Base-by-base conservation (phyloP, 169 alveolate genomes). In the Plasmodium coatneyi region DNA sequence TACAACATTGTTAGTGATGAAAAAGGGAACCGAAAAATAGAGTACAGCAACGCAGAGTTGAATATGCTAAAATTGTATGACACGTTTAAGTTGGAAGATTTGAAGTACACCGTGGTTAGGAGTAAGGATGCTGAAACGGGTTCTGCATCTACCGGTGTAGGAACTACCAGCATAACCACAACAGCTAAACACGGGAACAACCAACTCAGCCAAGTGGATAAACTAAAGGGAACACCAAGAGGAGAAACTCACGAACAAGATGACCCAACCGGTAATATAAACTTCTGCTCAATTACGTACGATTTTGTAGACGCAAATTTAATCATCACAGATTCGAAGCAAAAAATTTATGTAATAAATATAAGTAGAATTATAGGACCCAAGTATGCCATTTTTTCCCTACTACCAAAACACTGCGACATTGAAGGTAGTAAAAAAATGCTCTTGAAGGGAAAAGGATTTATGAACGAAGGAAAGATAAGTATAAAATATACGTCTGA, bases 301-400 rank as follows among this genome's bases (percentile, higher is more conserved):
- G 93, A 86, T 86, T 86, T 76, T 76, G 49, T 86, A 1, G 93
- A 86, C 39, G 39, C 93, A 32, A 86, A 86, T 78, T 25, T 86
- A 46, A 76, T 86, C 66, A 76, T 86, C 66, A 32, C 93, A 28
- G 93, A 86, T 76, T 32, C 81, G 1, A 86, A 76, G 32, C 54
- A 74, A 10, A 86, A 86, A 28, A 76, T 86, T 32, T 86, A 86
- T 54, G 46, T 86, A 28, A 86, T 86, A 84, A 86, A 86, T 39
- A 86, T 86, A 74, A 86, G 84, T 36, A 86, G 43, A 74, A 86
- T 86, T 22, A 86, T 86, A 74, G 93, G 93, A 14, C 93, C 93
- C 10, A 86, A 86, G 66, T 86, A 86, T 52, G 93, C 93, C 22
- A 86, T 86, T 52, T 86, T 86, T 76, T 54, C 36, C 52, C 41